These are phyloP conservation scores for Claviceps paspali DNA, from an alignment of 2,329 filamentous ascomycete species.

Conservation along the genomic window DNA sequence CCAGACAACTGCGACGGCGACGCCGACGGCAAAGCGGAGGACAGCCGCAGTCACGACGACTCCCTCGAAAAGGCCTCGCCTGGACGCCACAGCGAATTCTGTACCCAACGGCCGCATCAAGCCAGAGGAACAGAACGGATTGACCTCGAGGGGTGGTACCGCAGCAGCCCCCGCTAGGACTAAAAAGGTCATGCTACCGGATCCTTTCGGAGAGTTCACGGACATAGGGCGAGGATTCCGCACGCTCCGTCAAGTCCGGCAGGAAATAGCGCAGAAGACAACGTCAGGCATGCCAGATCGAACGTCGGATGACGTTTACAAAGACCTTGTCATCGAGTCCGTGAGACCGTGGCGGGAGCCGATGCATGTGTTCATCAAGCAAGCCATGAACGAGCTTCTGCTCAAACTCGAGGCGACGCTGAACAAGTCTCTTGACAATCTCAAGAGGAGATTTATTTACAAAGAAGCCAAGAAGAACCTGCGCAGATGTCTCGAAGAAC, in stretches of 20 bases:
- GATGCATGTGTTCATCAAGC: constrained; percentile 30
- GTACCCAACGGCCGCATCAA: constrained; percentile 18
- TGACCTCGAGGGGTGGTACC: neutral
- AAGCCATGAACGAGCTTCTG: constrained; percentile 33
- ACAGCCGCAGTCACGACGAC: constrained; percentile 14
- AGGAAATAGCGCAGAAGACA: constrained; percentile 37
- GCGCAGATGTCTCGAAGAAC: constrained; percentile 26
- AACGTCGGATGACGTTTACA: constrained; percentile 44
- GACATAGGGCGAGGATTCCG: constrained; percentile 25
- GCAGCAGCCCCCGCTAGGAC: constrained; percentile 4
- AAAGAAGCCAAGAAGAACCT: constrained; percentile 29
- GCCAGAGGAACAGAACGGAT: constrained; percentile 20
- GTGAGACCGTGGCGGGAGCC: constrained; percentile 43
- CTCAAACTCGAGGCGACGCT: constrained; percentile 31
- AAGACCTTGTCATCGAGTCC: constrained; percentile 39
- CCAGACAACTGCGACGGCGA: constrained; percentile 10
- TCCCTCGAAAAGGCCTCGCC: constrained; percentile 19
- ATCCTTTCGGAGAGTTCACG: constrained; percentile 25
- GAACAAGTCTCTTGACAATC: constrained; percentile 26
- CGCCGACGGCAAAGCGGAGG: constrained; percentile 16
- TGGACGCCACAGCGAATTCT: constrained; percentile 8
- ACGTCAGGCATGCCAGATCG: constrained; percentile 43
- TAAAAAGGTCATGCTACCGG: constrained; percentile 11
- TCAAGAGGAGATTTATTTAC: constrained; percentile 35
- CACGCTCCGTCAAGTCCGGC: constrained; percentile 35